Evolutionary conservation across 2,329 filamentous ascomycete species (phyloP).

Genomic region (Sporothrix brunneoviolacea): DNA sequence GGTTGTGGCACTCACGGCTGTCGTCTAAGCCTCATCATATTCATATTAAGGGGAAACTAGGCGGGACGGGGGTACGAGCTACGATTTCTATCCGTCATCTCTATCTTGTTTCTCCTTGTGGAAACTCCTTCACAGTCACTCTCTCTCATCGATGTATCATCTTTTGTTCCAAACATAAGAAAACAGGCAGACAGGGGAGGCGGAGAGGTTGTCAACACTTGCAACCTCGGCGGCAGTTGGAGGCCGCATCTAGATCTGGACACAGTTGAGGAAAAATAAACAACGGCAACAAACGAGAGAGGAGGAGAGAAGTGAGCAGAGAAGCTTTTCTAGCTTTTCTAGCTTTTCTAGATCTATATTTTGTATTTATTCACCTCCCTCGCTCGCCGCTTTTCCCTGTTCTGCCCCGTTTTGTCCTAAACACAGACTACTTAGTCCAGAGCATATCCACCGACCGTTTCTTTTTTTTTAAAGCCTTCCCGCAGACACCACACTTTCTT

Average conservation of each 20-base stretch:
- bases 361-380: background rate
- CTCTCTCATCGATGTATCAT: background rate
- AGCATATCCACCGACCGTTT: background rate
- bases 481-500: too few relatives aligned
- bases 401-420: background rate
- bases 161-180: background rate
- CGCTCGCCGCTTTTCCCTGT: background rate
- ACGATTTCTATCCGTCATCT: background rate
- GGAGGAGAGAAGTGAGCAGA: too few relatives aligned
- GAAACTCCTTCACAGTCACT: background rate
- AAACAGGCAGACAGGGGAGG: background rate
- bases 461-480: too few relatives aligned
- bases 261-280: background rate
- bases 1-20: background rate
- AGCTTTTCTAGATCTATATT: background rate
- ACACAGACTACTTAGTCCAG: background rate
- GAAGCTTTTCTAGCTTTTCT: too few relatives aligned
- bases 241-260: conserved; percentile 1
- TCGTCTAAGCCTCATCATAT: conserved; percentile 5
- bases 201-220: too few relatives aligned
- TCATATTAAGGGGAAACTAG: background rate
- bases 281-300: too few relatives aligned
- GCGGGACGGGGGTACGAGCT: background rate
- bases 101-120: background rate
- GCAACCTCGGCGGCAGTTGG: background rate